Evolutionary conservation across 1,284 basidiomycete genomes (phyloP).

Genomic region (Cryptococcus sp.): DNA sequence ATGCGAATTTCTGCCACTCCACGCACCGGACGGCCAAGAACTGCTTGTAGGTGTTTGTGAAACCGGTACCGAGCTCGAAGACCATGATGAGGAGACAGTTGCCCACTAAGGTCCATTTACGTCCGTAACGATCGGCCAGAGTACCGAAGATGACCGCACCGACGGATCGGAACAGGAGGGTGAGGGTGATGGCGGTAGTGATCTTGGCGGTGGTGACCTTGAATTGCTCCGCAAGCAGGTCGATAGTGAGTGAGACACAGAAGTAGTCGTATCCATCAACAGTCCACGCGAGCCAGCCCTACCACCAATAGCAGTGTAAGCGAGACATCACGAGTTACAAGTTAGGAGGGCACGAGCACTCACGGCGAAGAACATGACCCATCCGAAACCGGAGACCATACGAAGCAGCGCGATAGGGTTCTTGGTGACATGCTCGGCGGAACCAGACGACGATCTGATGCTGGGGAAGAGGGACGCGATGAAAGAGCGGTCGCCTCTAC

Average conservation of each 20-base stretch:
- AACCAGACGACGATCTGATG: constrained; percentile 11
- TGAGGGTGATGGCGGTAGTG: constrained; percentile 82
- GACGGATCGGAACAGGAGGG: constrained; percentile 81
- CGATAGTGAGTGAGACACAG: constrained; percentile 72
- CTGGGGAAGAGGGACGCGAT: constrained; percentile 33
- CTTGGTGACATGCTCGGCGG: constrained; percentile 26
- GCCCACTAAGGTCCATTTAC: constrained; percentile 85
- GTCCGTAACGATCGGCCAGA: constrained; percentile 79
- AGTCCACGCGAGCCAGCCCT: constrained; percentile 66
- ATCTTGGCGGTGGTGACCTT: constrained; percentile 32
- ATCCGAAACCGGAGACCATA: constrained; percentile 55
- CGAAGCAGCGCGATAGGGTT: constrained; percentile 52
- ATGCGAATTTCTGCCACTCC: constrained; percentile 15
- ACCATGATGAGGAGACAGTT: constrained; percentile 72
- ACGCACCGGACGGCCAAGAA: constrained; percentile 56
- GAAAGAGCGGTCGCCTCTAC: constrained; percentile 36
- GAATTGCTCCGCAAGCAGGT: constrained; percentile 57
- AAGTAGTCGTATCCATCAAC: constrained; percentile 63
- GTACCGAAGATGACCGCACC: constrained; percentile 82
- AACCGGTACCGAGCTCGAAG: constrained; percentile 71
- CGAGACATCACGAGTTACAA: background rate
- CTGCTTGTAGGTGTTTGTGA: constrained; percentile 54
- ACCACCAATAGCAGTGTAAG: constrained; percentile 19
- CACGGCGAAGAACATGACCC: constrained; percentile 59
- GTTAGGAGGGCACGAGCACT: constrained; percentile 15